Evolutionary conservation across 345 rosid species (phyloP), one percentile per base, ranked within the genome.

Genomic region (Nasturtium officinale): DNA sequence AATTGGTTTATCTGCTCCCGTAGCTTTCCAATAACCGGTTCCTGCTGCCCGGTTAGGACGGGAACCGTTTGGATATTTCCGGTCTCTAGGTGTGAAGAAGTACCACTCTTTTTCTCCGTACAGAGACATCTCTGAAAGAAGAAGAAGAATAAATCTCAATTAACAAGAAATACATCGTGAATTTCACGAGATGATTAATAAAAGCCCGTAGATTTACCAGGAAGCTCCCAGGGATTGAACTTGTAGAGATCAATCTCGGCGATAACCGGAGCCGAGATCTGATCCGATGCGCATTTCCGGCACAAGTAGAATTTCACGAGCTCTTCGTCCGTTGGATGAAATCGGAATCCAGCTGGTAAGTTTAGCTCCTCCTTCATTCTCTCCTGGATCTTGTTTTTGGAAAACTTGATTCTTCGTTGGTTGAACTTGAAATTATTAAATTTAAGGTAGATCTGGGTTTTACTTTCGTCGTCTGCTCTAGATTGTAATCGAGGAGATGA

Each of bases 31-130:
- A 67, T 88, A 90, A 35, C 98, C 98, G 35, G 72, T 75, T 23
- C 96, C 96, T 0, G 98, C 98, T 3, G 98, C 95, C 70, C 98
- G 81, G 78, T 90, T 90, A 4, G 98, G 98, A 78, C 98, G 77
- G 1, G 87, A 76, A 16, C 98, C 98, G 83, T 90, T 92, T 2
- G 96, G 98, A 62, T 90, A 92, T 74, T 92, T 92, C 77, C 98
- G 73, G 63, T 90, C 98, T 78, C 96, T 81, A 0, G 98, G 98
- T 5, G 96, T 86, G 71, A 92, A 92, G 77, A 92, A 92, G 57
- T 88, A 92, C 98, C 98, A 92, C 66, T 92, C 98, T 68, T 93
- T 90, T 53, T 93, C 98, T 32, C 98, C 98, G 55, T 88, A 91
- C 32, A 71, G 48, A 35, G 97, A 87, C 89, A 86, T 71, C 12